Evolutionary conservation across 2,329 filamentous ascomycete species (phyloP).

Genomic region (Epichloe gansuensis): DNA sequence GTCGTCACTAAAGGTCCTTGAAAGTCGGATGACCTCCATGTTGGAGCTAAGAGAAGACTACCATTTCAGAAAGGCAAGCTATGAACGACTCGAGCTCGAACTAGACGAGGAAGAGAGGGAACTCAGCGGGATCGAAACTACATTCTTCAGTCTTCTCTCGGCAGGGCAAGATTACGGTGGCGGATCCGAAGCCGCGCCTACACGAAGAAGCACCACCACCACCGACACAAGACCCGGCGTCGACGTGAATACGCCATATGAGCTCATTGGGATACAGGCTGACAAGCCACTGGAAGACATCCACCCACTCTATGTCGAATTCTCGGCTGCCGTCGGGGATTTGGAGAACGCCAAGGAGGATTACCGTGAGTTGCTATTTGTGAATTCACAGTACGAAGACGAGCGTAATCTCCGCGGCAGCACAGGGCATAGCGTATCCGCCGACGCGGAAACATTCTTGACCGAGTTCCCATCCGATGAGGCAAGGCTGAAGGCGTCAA

Average conservation of each 20-base stretch:
- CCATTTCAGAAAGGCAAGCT: constrained; percentile 22
- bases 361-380: constrained; percentile 30
- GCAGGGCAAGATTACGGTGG: constrained; percentile 12
- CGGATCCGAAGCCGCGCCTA: neutral
- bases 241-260: constrained; percentile 16
- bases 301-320: constrained; percentile 34
- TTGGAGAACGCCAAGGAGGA: constrained; percentile 36
- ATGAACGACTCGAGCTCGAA: constrained; percentile 23
- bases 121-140: constrained; percentile 23
- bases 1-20: constrained; percentile 14
- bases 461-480: constrained; percentile 28
- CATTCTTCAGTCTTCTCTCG: constrained; percentile 26
- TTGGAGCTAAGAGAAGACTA: constrained; percentile 27
- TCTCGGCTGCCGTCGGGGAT: constrained; percentile 32
- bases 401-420: constrained; percentile 22
- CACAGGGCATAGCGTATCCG: constrained; percentile 16
- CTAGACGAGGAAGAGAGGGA: constrained; percentile 25
- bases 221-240: constrained; percentile 3
- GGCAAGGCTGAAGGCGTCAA: constrained; percentile 18
- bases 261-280: constrained; percentile 24
- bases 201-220: neutral
- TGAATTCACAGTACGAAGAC: constrained; percentile 26
- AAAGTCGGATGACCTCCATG: constrained; percentile 22
- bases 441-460: constrained; percentile 33
- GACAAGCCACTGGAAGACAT: constrained; percentile 25